Evolutionary conservation across 768 basidiomycete species (phyloP), one percentile per base, ranked within the genome.

Genomic region (Melanogaster broomeanus): DNA sequence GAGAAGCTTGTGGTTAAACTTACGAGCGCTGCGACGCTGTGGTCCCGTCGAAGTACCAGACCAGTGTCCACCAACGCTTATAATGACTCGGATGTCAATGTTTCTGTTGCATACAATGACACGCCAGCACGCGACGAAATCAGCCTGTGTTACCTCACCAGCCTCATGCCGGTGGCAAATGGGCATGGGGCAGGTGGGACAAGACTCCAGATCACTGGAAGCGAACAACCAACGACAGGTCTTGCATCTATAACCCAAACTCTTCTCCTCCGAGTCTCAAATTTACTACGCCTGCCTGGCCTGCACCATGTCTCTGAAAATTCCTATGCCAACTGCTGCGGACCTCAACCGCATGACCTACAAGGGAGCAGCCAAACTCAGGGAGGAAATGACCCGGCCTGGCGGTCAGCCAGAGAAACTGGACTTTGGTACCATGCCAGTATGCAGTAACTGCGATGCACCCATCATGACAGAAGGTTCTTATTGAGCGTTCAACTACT

Each of bases 271-370:
- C n/a, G n/a, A 19, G 12, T 45, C 19, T 34, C 45, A 15, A 24
- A 24, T 21, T 15, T 22, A 41, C 10, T 22, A 22, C 24, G 22
- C 21, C 30, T 37, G 28, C 16, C 37, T n/a, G n/a, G n/a, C n/a
- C n/a, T n/a, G n/a, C 51, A 52, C 18, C 42, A 64, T 62, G 66
- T 56, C 62, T 27, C 27, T 33, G 34, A 51, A 57, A 25, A 55
- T 57, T 42, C 53, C 56, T 2, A 52, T 59, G 61, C 60, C 62
- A 49, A 66, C 63, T 4, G 50, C 55, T 16, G 43, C 51, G 38
- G 67, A 71, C 39, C 44, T 71, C 16, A 63, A 48, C 52, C 63
- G 55, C 27, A 19, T 71, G 7, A 65, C 65, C 7, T 69, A 69
- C 55, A 39, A 42, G 18, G 61, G 61, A 13, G 69, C 69, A 34